These are phyloP conservation scores for Microbotryum intermedium DNA, from an alignment of 1,284 basidiomycete species.

Conservation along the genomic window DNA sequence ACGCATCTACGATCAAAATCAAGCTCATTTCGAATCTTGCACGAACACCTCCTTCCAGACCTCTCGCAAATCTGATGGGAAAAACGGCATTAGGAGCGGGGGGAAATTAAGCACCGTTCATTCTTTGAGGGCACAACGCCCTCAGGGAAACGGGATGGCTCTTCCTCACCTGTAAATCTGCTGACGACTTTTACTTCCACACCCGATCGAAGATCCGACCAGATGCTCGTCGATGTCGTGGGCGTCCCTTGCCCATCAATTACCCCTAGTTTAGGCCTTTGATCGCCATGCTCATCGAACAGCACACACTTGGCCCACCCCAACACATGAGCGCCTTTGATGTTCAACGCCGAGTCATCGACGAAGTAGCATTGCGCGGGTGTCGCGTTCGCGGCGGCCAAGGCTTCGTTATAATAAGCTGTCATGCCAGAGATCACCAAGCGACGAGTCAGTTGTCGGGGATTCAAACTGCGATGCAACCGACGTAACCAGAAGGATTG, in stretches of 20 bases:
- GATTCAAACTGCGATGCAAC: background rate
- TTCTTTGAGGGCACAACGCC: no score
- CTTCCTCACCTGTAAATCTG: no score
- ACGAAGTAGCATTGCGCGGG: constrained; percentile 25
- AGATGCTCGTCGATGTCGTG: background rate
- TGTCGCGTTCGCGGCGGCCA: constrained; percentile 4
- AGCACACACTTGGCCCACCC: constrained; percentile 31
- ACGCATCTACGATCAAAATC: no score
- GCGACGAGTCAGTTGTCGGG: background rate
- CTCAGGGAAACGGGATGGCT: no score
- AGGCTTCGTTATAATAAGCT: constrained; percentile 26
- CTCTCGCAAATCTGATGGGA: constrained; percentile 10
- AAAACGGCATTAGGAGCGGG: background rate
- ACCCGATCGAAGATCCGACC: background rate
- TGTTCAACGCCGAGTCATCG: constrained; percentile 32
- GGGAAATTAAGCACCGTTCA: no score
- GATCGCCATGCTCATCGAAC: constrained; percentile 29
- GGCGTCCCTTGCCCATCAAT: constrained; percentile 1
- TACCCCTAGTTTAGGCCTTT: constrained; percentile 12
- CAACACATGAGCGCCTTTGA: constrained; percentile 26
- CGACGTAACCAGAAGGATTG: background rate
- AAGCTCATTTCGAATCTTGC: background rate
- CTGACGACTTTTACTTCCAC: no score
- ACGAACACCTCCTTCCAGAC: constrained; percentile 15
- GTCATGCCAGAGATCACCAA: background rate